Evolutionary conservation across 129 eudicot species (phyloP).

Genomic region (Apium graveolens): DNA sequence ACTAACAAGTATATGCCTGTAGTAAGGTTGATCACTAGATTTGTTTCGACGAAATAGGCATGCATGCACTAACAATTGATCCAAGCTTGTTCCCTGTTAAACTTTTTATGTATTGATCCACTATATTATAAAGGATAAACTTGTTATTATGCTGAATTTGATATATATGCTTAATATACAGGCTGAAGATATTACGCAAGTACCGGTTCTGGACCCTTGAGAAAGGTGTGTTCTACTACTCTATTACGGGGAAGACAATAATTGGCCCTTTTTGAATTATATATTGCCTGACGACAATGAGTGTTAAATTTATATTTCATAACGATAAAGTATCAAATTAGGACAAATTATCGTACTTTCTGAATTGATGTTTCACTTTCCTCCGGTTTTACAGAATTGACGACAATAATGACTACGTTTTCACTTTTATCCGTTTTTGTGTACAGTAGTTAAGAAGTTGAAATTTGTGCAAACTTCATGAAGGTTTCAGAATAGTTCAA

Average conservation of each 20-base stretch:
- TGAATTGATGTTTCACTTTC: background rate
- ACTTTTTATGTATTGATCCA: too few relatives aligned
- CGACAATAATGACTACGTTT: too few relatives aligned
- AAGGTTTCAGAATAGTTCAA: too few relatives aligned
- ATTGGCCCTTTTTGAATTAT: background rate
- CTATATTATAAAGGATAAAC: too few relatives aligned
- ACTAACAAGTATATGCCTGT: background rate
- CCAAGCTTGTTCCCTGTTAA: background rate
- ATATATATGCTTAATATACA: background rate
- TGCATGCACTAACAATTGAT: background rate
- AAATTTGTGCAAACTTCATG: too few relatives aligned
- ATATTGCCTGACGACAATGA: background rate
- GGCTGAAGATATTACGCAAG: slow-evolving; percentile 30
- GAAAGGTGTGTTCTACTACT: slow-evolving; percentile 24
- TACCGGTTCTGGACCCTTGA: slow-evolving; percentile 25
- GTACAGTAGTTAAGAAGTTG: too few relatives aligned
- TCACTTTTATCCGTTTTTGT: too few relatives aligned
- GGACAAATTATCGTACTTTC: background rate
- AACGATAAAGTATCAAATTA: background rate
- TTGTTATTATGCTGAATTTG: background rate
- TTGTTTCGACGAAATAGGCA: background rate
- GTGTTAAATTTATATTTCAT: background rate
- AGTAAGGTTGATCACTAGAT: background rate
- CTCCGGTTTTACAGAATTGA: too few relatives aligned
- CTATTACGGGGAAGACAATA: background rate